A percentile compares a stretch with the other conserved stretches of the same genome.
phyloP scores from a whole-genome alignment of 768 basidiomycete species.

The Tricholoma sp. region DNA sequence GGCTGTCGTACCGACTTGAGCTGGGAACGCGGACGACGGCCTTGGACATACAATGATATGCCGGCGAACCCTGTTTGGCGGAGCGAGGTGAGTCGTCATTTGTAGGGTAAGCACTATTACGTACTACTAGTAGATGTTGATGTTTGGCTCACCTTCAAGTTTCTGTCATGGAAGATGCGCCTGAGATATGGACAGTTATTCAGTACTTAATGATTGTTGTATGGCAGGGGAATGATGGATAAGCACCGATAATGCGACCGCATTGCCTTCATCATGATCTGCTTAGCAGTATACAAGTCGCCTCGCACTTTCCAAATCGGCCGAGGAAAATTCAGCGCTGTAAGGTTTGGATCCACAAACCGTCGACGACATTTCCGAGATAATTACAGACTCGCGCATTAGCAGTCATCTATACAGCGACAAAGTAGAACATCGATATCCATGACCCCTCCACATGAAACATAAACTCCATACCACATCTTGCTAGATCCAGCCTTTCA shows the following conservation, averaged over 20 bases:
- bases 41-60: conserved; percentile 29
- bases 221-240: neutral
- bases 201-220: neutral
- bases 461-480: conserved; percentile 18
- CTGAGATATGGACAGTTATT: conserved; percentile 10
- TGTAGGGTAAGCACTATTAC: too few relatives aligned
- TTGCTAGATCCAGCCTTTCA: conserved; percentile 21
- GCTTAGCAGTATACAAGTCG: conserved; percentile 28
- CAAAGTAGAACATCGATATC: neutral
- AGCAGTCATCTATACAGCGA: conserved; percentile 26
- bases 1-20: conserved; percentile 28
- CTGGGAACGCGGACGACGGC: conserved; percentile 36
- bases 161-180: conserved; percentile 28
- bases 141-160: too few relatives aligned
- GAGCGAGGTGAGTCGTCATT: neutral
- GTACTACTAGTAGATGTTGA: too few relatives aligned
- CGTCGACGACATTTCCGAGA: conserved; percentile 12
- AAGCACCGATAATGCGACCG: conserved; percentile 40
- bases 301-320: conserved; percentile 27
- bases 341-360: conserved; percentile 5
- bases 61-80: conserved; percentile 11
- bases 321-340: conserved; percentile 13
- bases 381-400: conserved; percentile 23
- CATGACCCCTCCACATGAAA: neutral
- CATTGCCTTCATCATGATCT: conserved; percentile 30